phyloP scores from a whole-genome alignment of 1,284 basidiomycete genomes.

The Rhodotorula mucilaginosa region DNA sequence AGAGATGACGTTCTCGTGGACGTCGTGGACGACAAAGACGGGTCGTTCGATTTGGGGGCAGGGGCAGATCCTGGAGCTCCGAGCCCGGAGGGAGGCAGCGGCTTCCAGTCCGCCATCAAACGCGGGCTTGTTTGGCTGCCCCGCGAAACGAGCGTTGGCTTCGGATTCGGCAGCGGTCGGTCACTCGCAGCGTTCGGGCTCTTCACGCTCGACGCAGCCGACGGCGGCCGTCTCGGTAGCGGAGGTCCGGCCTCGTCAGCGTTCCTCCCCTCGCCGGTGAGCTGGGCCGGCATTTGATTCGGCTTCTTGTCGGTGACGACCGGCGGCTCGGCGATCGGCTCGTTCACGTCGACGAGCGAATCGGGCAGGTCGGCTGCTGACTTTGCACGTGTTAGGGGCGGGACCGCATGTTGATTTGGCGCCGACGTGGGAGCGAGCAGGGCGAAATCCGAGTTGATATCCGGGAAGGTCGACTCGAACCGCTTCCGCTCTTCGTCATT shows the following conservation, averaged over 20 bases:
- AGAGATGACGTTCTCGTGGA: constrained; percentile 11
- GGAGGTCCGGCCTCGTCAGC: constrained; percentile 14
- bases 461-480: constrained; percentile 34
- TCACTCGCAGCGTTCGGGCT: neutral
- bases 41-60: neutral
- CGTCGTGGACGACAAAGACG: neutral
- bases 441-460: constrained; percentile 10
- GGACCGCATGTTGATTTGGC: neutral
- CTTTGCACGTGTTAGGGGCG: neutral
- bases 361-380: neutral
- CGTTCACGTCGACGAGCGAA: neutral
- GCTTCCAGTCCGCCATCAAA: constrained; percentile 36
- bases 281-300: constrained; percentile 1
- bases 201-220: neutral
- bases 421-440: neutral
- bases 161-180: constrained; percentile 8
- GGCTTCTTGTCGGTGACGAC: too few relatives aligned
- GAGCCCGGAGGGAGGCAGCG: neutral
- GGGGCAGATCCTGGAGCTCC: too few relatives aligned
- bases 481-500: constrained; percentile 20
- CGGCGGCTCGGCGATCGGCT: neutral
- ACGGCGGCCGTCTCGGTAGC: constrained; percentile 21
- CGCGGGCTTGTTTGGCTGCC: constrained; percentile 41
- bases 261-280: constrained; percentile 17
- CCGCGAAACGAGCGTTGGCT: constrained; percentile 39